phyloP scores from a whole-genome alignment of 441 rosid species.

The Gossypium laxum region DNA sequence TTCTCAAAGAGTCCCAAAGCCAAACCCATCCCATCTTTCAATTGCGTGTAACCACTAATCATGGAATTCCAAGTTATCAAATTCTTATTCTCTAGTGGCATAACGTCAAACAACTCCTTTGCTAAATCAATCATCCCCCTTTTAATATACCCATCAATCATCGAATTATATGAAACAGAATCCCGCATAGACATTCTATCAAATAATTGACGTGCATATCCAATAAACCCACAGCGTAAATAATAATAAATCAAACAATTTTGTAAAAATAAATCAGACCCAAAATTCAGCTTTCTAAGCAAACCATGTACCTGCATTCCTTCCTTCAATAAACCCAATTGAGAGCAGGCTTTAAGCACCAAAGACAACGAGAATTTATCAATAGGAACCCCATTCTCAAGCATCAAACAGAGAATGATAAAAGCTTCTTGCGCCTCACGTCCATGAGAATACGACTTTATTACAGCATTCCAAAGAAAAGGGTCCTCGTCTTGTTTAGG shows the following conservation, averaged over 20 bases:
- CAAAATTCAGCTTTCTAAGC: constrained; percentile 40
- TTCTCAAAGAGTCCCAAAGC: constrained; percentile 36
- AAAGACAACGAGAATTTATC: constrained; percentile 60
- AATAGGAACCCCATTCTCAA: constrained; percentile 39
- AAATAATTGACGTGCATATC: constrained; percentile 33
- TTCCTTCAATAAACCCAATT: constrained; percentile 35
- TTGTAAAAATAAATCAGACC: constrained; percentile 50
- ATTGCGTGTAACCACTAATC: constrained; percentile 38
- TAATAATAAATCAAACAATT: constrained; percentile 52
- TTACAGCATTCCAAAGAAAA: constrained; percentile 61
- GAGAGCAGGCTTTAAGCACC: constrained; percentile 65
- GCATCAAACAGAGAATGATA: constrained; percentile 43
- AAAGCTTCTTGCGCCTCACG: constrained; percentile 39
- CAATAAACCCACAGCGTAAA: constrained; percentile 34
- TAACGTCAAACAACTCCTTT: constrained; percentile 29
- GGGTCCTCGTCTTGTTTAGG: constrained; percentile 30
- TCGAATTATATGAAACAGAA: constrained; percentile 50
- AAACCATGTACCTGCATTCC: constrained; percentile 78
- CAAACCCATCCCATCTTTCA: constrained; percentile 23
- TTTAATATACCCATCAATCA: constrained; percentile 56
- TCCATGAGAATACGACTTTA: constrained; percentile 72
- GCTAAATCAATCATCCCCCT: constrained; percentile 34
- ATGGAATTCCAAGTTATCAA: constrained; percentile 52
- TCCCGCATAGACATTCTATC: constrained; percentile 40
- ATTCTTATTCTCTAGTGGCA: constrained; percentile 37